Percentiles rank a stretch among this genome's conserved stretches.
Evolutionary conservation across 2,329 filamentous ascomycete genomes (phyloP).

Genomic region (Chrysosporium keratinophilum): DNA sequence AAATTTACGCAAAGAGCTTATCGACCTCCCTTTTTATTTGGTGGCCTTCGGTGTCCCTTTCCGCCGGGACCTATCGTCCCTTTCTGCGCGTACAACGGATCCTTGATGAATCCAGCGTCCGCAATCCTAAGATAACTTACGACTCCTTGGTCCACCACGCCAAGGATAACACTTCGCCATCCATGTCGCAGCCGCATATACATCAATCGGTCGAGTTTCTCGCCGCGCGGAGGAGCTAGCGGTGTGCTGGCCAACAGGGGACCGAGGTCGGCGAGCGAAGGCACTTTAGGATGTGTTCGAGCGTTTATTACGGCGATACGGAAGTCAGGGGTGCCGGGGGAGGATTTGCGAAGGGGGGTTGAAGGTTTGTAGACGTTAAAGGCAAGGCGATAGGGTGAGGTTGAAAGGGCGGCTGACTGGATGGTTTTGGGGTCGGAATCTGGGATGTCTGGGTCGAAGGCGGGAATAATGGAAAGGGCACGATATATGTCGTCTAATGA

Average conservation of each 20-base stretch:
- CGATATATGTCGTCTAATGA: slow-evolving; percentile 64
- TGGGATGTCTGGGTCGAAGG: slow-evolving; percentile 49
- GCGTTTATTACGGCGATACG: slow-evolving; percentile 73
- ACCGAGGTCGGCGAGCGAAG: slow-evolving; percentile 60
- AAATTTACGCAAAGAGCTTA: not conserved
- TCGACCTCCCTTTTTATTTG: slow-evolving; percentile 18
- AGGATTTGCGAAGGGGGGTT: slow-evolving; percentile 64
- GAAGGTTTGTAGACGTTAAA: slow-evolving; percentile 75
- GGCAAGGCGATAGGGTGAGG: slow-evolving; percentile 54
- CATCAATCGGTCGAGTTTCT: slow-evolving; percentile 44
- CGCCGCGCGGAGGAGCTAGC: slow-evolving; percentile 48
- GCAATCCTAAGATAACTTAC: slow-evolving; percentile 76
- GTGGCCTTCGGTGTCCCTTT: slow-evolving; percentile 18
- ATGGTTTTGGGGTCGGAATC: slow-evolving; percentile 22
- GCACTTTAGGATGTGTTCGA: slow-evolving; percentile 54
- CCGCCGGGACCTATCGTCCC: slow-evolving; percentile 24
- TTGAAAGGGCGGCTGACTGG: slow-evolving; percentile 15
- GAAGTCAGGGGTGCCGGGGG: slow-evolving; percentile 70
- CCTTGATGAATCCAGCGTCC: slow-evolving; percentile 68
- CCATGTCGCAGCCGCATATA: slow-evolving; percentile 78
- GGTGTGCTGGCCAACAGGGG: slow-evolving; percentile 64
- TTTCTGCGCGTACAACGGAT: slow-evolving; percentile 54
- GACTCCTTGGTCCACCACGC: slow-evolving; percentile 79
- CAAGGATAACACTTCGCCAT: slow-evolving; percentile 70
- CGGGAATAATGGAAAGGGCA: slow-evolving; percentile 62